Evolutionary conservation across 2,329 filamentous ascomycete species (phyloP), one percentile per base, ranked within the genome.

Genomic region (Catunica adiposa): DNA sequence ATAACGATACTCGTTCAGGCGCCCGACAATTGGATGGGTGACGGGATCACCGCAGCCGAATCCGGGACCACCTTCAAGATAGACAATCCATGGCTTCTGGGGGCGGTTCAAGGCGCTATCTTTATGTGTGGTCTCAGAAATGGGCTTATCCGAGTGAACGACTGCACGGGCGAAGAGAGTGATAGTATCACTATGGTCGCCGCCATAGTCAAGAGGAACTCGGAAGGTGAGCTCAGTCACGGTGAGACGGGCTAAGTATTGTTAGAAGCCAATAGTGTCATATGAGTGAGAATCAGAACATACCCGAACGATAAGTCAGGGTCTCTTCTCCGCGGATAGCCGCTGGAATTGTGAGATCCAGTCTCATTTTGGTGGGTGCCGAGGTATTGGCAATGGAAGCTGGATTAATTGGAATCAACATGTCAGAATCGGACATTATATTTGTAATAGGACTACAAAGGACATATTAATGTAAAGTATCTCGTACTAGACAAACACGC

Each of bases 171-270:
- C 89, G 67, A 95, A 96, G 37, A 96, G 73, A 56, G 78, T 79
- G 59, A 96, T 74, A 3, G 72, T 79, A 51, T 73, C 71, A 2
- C 71, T 65, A 1, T 80, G 80, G 55, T 81, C 76, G 59, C 70
- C 69, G 22, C 47, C 15, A 67, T 94, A 70, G 23, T 94, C 85
- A 59, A 86, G 75, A 2, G 89, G 89, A 9, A 95, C 89, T 61
- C 87, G 77, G 68, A 95, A 95, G 72, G 88, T 84, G 63, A 90
- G 76, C 66, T 95, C 89, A 1, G 84, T 84, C 59, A 94, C 77
- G 59, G 78, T 74, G 48, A 94, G 73, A 64, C 82, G 83, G 51
- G 87, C 87, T 88, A 55, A 25, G 55, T 44, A 17, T 34, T 14
- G 22, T 17, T 50, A 38, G n/a, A 17, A 46, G 5, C 5, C 11